Conservation (phyloP, 1,139 yeast genomes). For the Williopsis jadinii region DNA sequence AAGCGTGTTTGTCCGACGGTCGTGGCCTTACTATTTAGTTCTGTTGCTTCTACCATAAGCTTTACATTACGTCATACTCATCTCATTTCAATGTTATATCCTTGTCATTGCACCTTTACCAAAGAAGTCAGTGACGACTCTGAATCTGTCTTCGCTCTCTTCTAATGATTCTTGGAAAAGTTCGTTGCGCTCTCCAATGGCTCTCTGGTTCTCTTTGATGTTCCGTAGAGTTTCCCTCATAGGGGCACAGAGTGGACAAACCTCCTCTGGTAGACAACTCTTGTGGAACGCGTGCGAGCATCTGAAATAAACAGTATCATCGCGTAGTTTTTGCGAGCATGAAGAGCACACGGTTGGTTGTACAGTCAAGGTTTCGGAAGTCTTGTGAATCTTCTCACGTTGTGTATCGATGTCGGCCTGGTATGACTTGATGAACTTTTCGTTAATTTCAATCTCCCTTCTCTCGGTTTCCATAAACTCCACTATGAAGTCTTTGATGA, state of each 20-base stretch:
- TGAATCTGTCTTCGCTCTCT: conserved; percentile 52
- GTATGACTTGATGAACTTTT: conserved; percentile 61
- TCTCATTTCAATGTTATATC: background rate
- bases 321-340: conserved; percentile 63
- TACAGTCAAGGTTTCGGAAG: conserved; percentile 48
- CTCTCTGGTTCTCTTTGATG: conserved; percentile 53
- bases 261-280: conserved; percentile 56
- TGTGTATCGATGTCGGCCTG: conserved; percentile 57
- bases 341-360: conserved; percentile 67
- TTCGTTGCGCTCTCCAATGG: conserved; percentile 54
- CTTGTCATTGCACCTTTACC: conserved; percentile 73
- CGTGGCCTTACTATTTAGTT: too few species aligned
- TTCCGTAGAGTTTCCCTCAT: conserved; percentile 62
- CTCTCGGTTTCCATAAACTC: conserved; percentile 55
- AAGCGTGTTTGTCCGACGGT: too few species aligned
- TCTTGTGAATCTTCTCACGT: conserved; percentile 43
- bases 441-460: conserved; percentile 62
- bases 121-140: conserved; percentile 69
- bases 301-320: conserved; percentile 78
- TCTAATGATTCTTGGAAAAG: conserved; percentile 53
- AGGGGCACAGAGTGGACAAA: conserved; percentile 69
- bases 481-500: conserved; percentile 63
- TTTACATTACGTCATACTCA: too few species aligned
- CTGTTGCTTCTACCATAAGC: too few species aligned
- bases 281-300: conserved; percentile 88